These are phyloP conservation scores for Sporothrix dimorphospora DNA, from an alignment of 2,329 filamentous ascomycete genomes.

Conservation along the genomic window DNA sequence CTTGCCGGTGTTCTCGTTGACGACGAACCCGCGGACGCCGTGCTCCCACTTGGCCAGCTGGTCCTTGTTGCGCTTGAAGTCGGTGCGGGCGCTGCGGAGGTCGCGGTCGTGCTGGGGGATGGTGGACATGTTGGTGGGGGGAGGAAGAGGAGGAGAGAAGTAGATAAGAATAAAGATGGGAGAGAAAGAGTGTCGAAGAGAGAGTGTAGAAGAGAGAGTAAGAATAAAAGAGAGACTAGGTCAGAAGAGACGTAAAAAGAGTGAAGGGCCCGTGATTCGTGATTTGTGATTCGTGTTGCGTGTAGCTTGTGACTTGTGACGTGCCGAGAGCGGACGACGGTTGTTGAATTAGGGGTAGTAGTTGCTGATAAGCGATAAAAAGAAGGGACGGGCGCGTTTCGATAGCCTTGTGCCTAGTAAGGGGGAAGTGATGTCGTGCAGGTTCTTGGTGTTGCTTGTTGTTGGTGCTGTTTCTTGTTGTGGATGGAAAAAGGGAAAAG, in stretches of 20 bases:
- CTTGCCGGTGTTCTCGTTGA: slow-evolving; percentile 33
- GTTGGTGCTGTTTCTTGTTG: background rate
- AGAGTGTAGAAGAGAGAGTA: background rate
- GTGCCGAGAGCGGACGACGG: background rate
- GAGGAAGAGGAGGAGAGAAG: background rate
- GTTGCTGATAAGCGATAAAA: background rate
- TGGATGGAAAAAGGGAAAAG: background rate
- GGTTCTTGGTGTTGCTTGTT: background rate
- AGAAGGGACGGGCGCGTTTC: slow-evolving; percentile 4
- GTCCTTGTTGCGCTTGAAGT: slow-evolving; percentile 51
- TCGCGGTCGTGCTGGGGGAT: slow-evolving; percentile 44
- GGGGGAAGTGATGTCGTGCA: background rate
- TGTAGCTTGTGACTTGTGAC: background rate
- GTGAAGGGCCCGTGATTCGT: background rate
- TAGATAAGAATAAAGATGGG: background rate
- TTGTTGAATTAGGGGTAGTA: background rate
- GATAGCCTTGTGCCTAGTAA: background rate
- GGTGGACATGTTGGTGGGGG: background rate
- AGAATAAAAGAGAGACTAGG: background rate
- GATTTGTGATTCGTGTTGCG: background rate
- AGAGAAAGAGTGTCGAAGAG: background rate
- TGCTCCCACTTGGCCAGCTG: slow-evolving; percentile 48
- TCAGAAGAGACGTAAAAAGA: background rate
- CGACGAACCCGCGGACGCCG: slow-evolving; percentile 42
- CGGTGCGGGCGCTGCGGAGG: slow-evolving; percentile 48